Conservation (phyloP, 768 basidiomycete species). For the Cystofilobasidium bisporidii region DNA sequence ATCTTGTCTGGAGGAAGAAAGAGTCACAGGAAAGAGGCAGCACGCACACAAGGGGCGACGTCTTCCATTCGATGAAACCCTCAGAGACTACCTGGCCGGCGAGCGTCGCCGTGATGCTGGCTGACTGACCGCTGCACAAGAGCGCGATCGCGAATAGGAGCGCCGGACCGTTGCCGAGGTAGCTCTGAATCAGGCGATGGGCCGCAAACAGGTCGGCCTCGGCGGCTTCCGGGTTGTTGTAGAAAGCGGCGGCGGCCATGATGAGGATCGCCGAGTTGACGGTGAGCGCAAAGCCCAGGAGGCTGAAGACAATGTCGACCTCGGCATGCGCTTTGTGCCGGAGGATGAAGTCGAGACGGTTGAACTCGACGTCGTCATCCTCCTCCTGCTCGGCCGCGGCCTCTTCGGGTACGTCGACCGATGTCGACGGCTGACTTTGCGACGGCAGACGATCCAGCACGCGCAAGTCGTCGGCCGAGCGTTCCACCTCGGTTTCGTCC, state of each 20-base stretch:
- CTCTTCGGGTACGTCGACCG: neutral
- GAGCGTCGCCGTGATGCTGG: slow-evolving; percentile 78
- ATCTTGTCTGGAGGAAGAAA: too few species aligned
- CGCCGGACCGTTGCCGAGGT: slow-evolving; percentile 64
- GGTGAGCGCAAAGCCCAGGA: slow-evolving; percentile 74
- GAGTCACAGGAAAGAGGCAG: too few species aligned
- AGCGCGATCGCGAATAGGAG: slow-evolving; percentile 81
- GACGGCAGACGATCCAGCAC: neutral
- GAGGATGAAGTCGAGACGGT: slow-evolving; percentile 38
- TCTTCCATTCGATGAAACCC: slow-evolving; percentile 67
- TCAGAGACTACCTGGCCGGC: slow-evolving; percentile 84
- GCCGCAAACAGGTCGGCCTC: slow-evolving; percentile 64
- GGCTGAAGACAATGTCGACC: slow-evolving; percentile 52
- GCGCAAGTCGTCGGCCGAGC: neutral
- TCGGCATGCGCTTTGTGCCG: slow-evolving; percentile 39
- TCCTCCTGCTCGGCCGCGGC: slow-evolving; percentile 27
- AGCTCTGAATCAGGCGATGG: slow-evolving; percentile 57
- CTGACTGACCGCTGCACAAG: slow-evolving; percentile 76
- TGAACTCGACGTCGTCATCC: slow-evolving; percentile 36
- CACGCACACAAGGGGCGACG: slow-evolving; percentile 48
- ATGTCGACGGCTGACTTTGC: too few species aligned
- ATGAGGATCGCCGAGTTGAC: slow-evolving; percentile 78
- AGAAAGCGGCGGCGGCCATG: slow-evolving; percentile 72
- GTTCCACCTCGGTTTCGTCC: neutral
- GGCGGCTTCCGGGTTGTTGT: slow-evolving; percentile 43